These are phyloP conservation scores for Boeremia lycopersici DNA, from an alignment of 2,329 filamentous ascomycete species.

Conservation along the genomic window DNA sequence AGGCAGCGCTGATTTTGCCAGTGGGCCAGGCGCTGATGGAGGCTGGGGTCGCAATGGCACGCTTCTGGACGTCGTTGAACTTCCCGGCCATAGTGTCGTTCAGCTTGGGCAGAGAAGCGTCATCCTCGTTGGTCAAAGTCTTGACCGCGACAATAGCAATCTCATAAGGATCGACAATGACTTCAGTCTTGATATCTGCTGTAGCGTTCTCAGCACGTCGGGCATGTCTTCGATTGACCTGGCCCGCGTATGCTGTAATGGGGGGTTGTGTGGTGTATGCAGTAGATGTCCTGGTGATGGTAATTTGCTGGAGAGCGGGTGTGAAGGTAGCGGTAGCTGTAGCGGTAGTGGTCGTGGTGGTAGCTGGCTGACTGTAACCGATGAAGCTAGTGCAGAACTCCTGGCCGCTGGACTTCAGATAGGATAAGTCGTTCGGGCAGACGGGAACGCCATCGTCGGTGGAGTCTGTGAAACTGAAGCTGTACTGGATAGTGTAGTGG, in stretches of 20 bases:
- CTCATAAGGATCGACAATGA: conserved; percentile 3
- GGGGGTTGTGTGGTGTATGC: not conserved
- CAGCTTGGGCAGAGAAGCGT: not conserved
- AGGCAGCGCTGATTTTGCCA: conserved; percentile 1
- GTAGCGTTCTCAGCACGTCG: not conserved
- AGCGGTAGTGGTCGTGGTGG: not conserved
- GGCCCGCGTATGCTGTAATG: not conserved
- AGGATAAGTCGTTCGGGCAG: not conserved
- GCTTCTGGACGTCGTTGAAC: not conserved
- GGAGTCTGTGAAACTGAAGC: conserved; percentile 1
- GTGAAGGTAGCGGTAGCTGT: not conserved
- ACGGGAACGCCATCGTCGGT: not conserved
- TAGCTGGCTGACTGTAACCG: not conserved
- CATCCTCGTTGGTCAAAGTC: not conserved
- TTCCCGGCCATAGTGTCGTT: not conserved
- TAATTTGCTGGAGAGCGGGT: not conserved
- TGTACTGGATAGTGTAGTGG: conserved; percentile 2
- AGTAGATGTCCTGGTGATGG: not conserved
- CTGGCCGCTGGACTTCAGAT: not conserved
- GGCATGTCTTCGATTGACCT: not conserved
- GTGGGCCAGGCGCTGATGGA: conserved; percentile 4
- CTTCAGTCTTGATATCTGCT: not conserved
- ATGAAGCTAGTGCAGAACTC: conserved; percentile 7
- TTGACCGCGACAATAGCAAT: not conserved
- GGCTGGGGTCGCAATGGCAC: not conserved